Evolutionary conservation across 306 rosid species (phyloP).

Genomic region (Sechiopsis laciniata): DNA sequence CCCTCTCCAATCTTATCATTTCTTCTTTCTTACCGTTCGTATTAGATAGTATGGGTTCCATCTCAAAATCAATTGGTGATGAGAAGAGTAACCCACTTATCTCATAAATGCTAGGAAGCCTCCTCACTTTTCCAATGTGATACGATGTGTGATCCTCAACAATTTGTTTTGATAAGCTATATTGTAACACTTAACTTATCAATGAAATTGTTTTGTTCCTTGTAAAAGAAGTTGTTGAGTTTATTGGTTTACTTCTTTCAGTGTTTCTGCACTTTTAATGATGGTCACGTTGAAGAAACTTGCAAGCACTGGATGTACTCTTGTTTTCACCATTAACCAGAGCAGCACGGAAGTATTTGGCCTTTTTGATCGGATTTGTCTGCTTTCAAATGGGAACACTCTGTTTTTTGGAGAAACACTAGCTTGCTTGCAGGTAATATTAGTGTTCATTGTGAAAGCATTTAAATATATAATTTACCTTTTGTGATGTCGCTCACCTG

Average conservation of each 20-base stretch:
- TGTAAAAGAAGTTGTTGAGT: background rate
- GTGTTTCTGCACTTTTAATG: slow-evolving; percentile 96
- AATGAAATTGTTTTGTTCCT: too few relatives aligned
- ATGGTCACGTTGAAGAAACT: slow-evolving; percentile 98
- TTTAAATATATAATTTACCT: background rate
- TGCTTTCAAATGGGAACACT: slow-evolving; percentile 97
- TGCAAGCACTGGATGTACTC: slow-evolving; percentile 90
- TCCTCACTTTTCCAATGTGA: too few relatives aligned
- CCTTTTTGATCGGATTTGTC: slow-evolving; percentile 92
- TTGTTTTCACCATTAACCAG: slow-evolving; percentile 76
- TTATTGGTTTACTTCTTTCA: slow-evolving; percentile 35
- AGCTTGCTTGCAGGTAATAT: slow-evolving; percentile 88
- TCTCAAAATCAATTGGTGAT: too few relatives aligned
- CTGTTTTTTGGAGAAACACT: slow-evolving; percentile 95
- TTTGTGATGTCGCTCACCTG: background rate
- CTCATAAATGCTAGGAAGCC: too few relatives aligned
- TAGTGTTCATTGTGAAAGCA: background rate
- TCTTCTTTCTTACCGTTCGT: too few relatives aligned
- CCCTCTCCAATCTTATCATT: too few relatives aligned
- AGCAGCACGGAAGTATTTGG: slow-evolving; percentile 99
- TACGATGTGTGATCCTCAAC: too few relatives aligned
- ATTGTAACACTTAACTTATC: too few relatives aligned
- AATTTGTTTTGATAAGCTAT: too few relatives aligned
- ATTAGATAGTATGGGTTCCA: too few relatives aligned
- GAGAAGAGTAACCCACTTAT: too few relatives aligned